Conservation (phyloP, 2,329 filamentous ascomycete species). For the Microsporum audouinii region DNA sequence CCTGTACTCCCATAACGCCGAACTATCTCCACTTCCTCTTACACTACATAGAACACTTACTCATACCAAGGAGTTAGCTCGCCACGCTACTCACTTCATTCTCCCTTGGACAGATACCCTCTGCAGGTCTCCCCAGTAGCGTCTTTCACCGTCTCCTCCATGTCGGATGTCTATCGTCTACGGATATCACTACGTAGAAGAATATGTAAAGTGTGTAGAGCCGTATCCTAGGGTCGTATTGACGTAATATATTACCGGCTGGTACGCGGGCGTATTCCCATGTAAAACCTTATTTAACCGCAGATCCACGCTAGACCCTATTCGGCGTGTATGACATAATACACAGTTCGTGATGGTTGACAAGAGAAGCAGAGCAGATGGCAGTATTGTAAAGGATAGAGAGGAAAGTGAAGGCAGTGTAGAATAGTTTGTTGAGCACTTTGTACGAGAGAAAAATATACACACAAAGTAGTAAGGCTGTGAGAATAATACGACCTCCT, state of each 20-base stretch:
- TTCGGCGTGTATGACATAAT: background rate
- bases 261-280: background rate
- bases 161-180: too few relatives aligned
- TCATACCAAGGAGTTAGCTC: background rate
- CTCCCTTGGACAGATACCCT: background rate
- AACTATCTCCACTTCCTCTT: background rate
- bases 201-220: background rate
- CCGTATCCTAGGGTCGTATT: background rate
- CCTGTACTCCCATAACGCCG: conserved; percentile 1
- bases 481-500: background rate
- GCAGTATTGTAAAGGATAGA: background rate
- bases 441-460: too few relatives aligned
- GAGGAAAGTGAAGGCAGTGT: too few relatives aligned
- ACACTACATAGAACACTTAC: background rate
- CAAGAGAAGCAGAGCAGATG: background rate
- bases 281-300: conserved; percentile 1
- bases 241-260: background rate
- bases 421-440: too few relatives aligned
- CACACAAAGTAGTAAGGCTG: too few relatives aligned
- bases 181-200: too few relatives aligned
- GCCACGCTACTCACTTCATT: background rate
- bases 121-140: background rate
- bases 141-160: background rate
- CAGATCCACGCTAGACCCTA: background rate
- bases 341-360: background rate